Base-by-base conservation (phyloP, 768 basidiomycete genomes). In the Auricularia heimuer region DNA sequence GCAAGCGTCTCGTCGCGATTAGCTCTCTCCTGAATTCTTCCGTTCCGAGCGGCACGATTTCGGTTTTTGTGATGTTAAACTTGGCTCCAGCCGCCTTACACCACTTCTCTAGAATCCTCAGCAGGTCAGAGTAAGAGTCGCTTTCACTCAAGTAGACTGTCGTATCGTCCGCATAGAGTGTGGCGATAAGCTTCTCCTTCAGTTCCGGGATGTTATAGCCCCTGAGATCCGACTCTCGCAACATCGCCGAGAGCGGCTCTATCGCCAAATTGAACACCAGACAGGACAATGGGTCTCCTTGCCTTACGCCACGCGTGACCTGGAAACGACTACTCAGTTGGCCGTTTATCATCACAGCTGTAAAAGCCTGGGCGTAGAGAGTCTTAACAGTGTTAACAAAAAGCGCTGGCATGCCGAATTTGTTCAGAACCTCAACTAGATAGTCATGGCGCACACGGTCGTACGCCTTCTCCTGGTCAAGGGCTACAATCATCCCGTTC, bases 261-360 rank as follows among this genome's bases (percentile, higher is more conserved):
- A 79, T 79, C 21, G 76, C 77, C 0, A 79, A 21, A 65, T 79
- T 73, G 60, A 77, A 80, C 0, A 79, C 71, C 0, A 79, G 72
- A 66, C 78, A 78, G 1, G 75, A 79, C 0, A 80, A 69, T 0
- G 75, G 77, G 68, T 78, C 76, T 0, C 76, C 77, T 58, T 80
- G 79, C 11, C 73, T 7, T 0, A 78, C 76, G 0, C 79, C 79
- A 39, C 76, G 68, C 3, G 63, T 70, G 0, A 77, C 64, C 35
- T 62, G 62, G 63, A 71, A 77, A 0, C 62, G 24, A 3, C 61
- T 29, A 51, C 77, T 76, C 7, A 72, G 10, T 0, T 51, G 18
- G 0, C 77, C 75, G 35, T 78, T 79, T n/a, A 79, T 63, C 54
- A 74, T 74, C 2, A 78, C 69, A 12, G 1, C 3, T 4, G 76